Base-by-base conservation (phyloP, 306 rosid species). In the Cajanus cajan region DNA sequence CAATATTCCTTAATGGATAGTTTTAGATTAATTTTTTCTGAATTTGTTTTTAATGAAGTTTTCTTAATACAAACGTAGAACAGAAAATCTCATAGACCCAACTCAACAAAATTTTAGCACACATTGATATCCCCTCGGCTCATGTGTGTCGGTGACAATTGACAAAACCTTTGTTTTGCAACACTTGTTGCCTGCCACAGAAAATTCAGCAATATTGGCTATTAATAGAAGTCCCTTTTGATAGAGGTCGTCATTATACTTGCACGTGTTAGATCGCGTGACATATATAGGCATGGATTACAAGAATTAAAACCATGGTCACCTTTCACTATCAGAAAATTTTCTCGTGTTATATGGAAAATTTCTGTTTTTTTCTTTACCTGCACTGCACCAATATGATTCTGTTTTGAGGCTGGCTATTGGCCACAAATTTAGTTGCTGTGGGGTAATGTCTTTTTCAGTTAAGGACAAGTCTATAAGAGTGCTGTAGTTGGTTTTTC, bases 321-420 rank as follows among this genome's bases (percentile, higher is more conserved):
- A 43, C 8, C 75, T 74, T 74, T 74, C 84, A 33, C 64, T 21
- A 31, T 74, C 80, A 21, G 6, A 66, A 41, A 33, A 21, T 14
- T 78, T 67, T 65, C 24, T 39, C 2, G 31, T 31, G 6, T 43
- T 4, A 19, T 63, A 25, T 1, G 65, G 15, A 58, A 34, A 40
- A 12, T 62, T 55, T 55, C 16, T 74, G 25, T 81, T 15, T 16
- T 9, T 71, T 65, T 52, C 65, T 81, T 77, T 19, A n/a, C 74
- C 52, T 50, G 25, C 73, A 73, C 76, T 76, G 36, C 67, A 78
- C 55, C 51, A 76, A 73, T 21, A 10, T 66, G 76, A 22, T 8
- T 62, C 58, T 48, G 5, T 83, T 65, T 33, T 65, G 21, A 0
- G 25, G 74, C 69, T 73, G 54, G 55, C 47, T n/a, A 65, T 41